Conservation (phyloP, 345 rosid genomes). For the Melastoma malabathricum region DNA sequence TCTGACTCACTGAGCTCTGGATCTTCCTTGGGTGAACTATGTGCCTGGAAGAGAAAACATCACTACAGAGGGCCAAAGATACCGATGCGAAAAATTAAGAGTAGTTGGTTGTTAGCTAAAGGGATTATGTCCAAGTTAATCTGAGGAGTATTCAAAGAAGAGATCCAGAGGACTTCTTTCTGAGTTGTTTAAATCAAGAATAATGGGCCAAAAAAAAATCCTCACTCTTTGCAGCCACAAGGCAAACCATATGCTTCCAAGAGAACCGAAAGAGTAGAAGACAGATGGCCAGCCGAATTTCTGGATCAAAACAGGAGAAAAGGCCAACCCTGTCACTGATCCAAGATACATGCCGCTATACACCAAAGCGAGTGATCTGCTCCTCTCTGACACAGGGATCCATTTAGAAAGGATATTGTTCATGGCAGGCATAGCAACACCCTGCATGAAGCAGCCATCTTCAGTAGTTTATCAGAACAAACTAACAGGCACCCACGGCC, state of each 20-base stretch:
- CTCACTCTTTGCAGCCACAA: constrained; percentile 62
- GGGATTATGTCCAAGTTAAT: neutral
- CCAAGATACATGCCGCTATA: constrained; percentile 99
- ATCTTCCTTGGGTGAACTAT: constrained; percentile 80
- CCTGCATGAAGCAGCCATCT: constrained; percentile 29
- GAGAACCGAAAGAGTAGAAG: constrained; percentile 87
- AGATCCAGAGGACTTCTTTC: neutral
- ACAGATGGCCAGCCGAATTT: constrained; percentile 96
- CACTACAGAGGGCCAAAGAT: constrained; percentile 8
- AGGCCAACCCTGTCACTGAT: constrained; percentile 78
- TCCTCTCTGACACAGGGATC: constrained; percentile 98
- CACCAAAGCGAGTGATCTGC: constrained; percentile 90
- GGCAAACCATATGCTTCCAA: constrained; percentile 83
- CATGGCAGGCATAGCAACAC: constrained; percentile 99
- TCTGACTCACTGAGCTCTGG: constrained; percentile 58
- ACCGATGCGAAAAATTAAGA: too few relatives aligned
- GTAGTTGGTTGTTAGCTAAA: too few relatives aligned
- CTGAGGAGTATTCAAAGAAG: neutral
- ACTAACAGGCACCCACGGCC: too few relatives aligned
- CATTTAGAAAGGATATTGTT: constrained; percentile 91
- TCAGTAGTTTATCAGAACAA: too few relatives aligned
- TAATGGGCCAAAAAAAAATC: constrained; percentile 7
- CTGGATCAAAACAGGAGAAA: constrained; percentile 74
- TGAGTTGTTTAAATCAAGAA: neutral
- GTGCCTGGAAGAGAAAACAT: constrained; percentile 32